Evolutionary conservation across 495 filamentous ascomycete genomes (phyloP).

Genomic region (Penicillium taxi): DNA sequence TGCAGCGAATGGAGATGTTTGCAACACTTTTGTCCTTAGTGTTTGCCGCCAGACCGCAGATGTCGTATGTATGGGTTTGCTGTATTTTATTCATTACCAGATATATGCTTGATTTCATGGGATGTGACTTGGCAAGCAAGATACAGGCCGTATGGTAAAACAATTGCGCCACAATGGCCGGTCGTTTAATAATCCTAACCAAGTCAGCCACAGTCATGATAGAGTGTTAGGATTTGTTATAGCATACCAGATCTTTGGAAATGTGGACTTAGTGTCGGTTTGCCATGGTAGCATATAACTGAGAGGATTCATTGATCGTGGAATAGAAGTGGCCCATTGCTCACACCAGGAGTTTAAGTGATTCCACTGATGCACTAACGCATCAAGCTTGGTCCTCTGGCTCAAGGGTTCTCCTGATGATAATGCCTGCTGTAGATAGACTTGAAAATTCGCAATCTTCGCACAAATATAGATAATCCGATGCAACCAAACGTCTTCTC

Average conservation of each 20-base stretch:
- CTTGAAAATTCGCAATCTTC: constrained; percentile 78
- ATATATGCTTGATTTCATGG: constrained; percentile 45
- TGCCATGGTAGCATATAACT: constrained; percentile 64
- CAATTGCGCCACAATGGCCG: constrained; percentile 72
- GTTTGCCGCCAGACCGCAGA: constrained; percentile 84
- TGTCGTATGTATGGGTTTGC: constrained; percentile 63
- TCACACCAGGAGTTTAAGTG: constrained; percentile 66
- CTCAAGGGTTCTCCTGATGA: constrained; percentile 39
- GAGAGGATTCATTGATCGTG: constrained; percentile 81
- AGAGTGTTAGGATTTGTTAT: background rate
- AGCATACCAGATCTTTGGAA: constrained; percentile 79
- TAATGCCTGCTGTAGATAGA: constrained; percentile 53
- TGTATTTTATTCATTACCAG: constrained; percentile 60
- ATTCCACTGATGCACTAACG: constrained; percentile 68
- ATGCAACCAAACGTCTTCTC: constrained; percentile 86
- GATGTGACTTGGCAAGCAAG: constrained; percentile 73
- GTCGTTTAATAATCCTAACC: constrained; percentile 69
- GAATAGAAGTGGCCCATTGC: constrained; percentile 68
- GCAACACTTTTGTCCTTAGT: constrained; percentile 73
- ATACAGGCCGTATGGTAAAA: constrained; percentile 85
- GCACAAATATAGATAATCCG: constrained; percentile 85
- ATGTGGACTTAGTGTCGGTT: constrained; percentile 60
- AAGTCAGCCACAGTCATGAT: constrained; percentile 12
- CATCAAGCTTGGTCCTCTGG: constrained; percentile 52
- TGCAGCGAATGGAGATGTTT: constrained; percentile 65